phyloP scores from a whole-genome alignment of 495 filamentous ascomycete genomes.

The Platismatia glauca region DNA sequence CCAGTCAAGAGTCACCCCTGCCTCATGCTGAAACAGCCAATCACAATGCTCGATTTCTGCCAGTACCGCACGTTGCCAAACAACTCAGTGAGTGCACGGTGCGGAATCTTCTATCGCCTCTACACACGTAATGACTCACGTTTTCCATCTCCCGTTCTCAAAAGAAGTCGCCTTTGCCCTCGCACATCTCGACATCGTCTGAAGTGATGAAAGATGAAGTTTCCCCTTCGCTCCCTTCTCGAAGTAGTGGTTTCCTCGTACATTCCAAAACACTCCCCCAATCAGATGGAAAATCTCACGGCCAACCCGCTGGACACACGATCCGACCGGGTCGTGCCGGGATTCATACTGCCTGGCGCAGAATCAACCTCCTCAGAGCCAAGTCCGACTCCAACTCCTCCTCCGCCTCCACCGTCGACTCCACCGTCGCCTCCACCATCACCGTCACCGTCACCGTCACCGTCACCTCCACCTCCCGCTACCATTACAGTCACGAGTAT shows the following conservation, averaged over 20 bases:
- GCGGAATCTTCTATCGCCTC: background rate
- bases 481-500: background rate
- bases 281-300: no score
- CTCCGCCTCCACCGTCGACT: background rate
- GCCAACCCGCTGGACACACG: background rate
- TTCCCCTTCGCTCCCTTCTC: background rate
- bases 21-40: background rate
- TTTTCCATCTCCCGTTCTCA: background rate
- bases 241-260: background rate
- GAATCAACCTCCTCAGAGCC: background rate
- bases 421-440: background rate
- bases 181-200: background rate
- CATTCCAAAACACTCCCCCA: background rate
- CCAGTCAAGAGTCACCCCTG: background rate
- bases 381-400: background rate
- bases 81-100: background rate
- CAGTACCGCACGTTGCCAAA: background rate
- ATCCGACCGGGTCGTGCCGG: background rate
- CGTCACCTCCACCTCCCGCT: background rate
- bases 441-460: background rate
- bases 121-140: background rate
- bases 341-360: background rate
- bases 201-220: background rate
- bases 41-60: background rate
- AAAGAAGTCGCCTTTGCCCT: background rate